phyloP scores from a whole-genome alignment of 306 rosid species.

The Glycine latifolia region DNA sequence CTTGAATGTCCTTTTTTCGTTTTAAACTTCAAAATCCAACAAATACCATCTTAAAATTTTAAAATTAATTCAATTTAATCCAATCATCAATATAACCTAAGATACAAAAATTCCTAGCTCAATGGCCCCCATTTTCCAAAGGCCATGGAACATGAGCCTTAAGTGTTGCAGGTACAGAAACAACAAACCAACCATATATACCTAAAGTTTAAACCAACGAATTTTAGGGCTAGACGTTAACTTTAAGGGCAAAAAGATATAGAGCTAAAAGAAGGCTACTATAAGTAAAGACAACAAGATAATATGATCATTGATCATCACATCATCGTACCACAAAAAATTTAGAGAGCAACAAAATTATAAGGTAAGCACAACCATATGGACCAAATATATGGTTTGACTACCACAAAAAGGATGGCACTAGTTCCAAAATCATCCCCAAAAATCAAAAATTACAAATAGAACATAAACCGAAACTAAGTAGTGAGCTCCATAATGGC shows the following conservation, averaged over 20 bases:
- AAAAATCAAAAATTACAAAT: constrained; percentile 28
- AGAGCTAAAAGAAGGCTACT: constrained; percentile 28
- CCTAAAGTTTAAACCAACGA: not conserved
- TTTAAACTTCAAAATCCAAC: not conserved
- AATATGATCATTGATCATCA: constrained; percentile 36
- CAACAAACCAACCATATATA: not conserved
- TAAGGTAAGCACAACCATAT: constrained; percentile 47
- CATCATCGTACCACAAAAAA: constrained; percentile 18
- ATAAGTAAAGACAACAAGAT: constrained; percentile 6
- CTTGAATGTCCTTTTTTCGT: not conserved
- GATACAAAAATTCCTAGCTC: not conserved
- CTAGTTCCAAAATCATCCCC: constrained; percentile 44
- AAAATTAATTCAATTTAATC: not conserved
- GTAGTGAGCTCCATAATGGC: constrained; percentile 95
- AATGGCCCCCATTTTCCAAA: not conserved
- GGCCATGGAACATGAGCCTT: not conserved
- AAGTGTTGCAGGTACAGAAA: not conserved
- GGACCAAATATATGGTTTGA: constrained; percentile 42
- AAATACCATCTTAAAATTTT: not conserved
- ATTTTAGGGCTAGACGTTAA: not conserved
- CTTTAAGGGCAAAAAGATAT: not conserved
- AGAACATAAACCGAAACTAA: constrained; percentile 43
- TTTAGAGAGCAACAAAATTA: not conserved
- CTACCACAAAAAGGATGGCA: constrained; percentile 46
- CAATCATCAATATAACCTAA: not conserved